Evolutionary conservation across 352 stramenopile genomes (phyloP).

Genomic region (Peronospora farinosa): DNA sequence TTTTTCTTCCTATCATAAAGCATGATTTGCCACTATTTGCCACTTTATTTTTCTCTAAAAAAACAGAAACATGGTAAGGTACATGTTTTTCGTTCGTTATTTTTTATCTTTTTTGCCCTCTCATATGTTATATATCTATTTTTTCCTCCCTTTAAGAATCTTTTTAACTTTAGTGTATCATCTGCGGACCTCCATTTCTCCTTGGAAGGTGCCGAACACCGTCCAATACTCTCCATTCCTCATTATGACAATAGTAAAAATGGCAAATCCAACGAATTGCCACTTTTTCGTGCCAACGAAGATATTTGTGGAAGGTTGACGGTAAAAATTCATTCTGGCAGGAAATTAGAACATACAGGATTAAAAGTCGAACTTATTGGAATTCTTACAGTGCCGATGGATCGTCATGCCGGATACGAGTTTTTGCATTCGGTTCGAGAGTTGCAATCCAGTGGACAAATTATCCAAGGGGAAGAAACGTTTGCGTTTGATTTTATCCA

Average conservation of each 20-base stretch:
- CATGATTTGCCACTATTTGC: no score
- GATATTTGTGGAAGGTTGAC: constrained; percentile 57
- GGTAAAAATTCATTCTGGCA: constrained; percentile 76
- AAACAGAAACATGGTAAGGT: not conserved
- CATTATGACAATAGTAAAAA: constrained; percentile 16
- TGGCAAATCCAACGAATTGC: constrained; percentile 31
- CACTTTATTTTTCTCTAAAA: not conserved
- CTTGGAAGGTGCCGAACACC: constrained; percentile 6
- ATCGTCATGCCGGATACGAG: constrained; percentile 80
- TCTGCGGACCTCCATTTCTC: not conserved
- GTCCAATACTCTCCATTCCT: constrained; percentile 2
- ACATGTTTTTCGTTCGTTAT: no score
- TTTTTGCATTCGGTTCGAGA: constrained; percentile 90
- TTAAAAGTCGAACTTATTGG: constrained; percentile 95
- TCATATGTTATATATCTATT: not conserved
- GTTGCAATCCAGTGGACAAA: constrained; percentile 78
- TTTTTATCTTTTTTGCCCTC: not conserved
- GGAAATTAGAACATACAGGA: constrained; percentile 93
- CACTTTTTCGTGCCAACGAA: constrained; percentile 52
- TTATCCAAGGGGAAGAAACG: constrained; percentile 40
- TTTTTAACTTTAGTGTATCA: not conserved
- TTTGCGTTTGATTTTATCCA: constrained; percentile 93
- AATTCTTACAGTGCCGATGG: constrained; percentile 86
- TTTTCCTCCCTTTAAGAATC: not conserved
- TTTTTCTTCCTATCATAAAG: no score